Conservation (phyloP, 148 eudicot species). For the Nepenthes mirabilis region DNA sequence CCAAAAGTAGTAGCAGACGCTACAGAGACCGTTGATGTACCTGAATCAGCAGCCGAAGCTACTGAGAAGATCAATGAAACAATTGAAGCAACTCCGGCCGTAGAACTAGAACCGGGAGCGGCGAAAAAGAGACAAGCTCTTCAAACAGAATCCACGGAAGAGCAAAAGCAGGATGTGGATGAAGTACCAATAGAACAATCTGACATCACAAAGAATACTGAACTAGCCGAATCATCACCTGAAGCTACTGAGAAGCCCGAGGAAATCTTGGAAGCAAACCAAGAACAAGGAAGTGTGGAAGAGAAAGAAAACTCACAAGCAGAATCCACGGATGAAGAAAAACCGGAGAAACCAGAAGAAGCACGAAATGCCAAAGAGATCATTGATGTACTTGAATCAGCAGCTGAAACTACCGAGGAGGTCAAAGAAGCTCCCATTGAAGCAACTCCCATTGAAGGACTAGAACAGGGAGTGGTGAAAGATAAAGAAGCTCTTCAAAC, state of each 20-base stretch:
- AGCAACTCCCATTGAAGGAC: not conserved
- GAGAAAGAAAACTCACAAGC: slow-evolving; percentile 11
- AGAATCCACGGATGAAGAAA: slow-evolving; percentile 5
- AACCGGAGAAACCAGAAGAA: slow-evolving; percentile 5
- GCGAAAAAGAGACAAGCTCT: not conserved
- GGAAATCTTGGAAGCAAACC: not conserved
- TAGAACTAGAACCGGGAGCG: slow-evolving; percentile 7
- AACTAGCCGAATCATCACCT: not conserved
- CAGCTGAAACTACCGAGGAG: slow-evolving; percentile 5
- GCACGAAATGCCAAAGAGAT: not conserved
- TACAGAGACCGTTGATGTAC: not conserved
- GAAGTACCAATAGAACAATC: not conserved
- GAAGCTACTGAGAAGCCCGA: not conserved
- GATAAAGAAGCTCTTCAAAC: not conserved
- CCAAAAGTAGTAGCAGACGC: not conserved
- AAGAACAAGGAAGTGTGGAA: slow-evolving; percentile 10
- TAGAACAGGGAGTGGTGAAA: slow-evolving; percentile 6
- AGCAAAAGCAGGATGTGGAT: not conserved
- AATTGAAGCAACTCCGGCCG: slow-evolving; percentile 4
- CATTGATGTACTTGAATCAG: not conserved
- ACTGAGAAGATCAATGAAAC: not conserved
- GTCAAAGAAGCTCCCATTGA: slow-evolving; percentile 4
- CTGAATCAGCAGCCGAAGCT: slow-evolving; percentile 5
- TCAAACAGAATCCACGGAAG: not conserved
- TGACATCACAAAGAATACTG: not conserved